Evolutionary conservation across 2,329 filamentous ascomycete species (phyloP), one percentile per base, ranked within the genome.

Genomic region (Juglanconis oblonga): DNA sequence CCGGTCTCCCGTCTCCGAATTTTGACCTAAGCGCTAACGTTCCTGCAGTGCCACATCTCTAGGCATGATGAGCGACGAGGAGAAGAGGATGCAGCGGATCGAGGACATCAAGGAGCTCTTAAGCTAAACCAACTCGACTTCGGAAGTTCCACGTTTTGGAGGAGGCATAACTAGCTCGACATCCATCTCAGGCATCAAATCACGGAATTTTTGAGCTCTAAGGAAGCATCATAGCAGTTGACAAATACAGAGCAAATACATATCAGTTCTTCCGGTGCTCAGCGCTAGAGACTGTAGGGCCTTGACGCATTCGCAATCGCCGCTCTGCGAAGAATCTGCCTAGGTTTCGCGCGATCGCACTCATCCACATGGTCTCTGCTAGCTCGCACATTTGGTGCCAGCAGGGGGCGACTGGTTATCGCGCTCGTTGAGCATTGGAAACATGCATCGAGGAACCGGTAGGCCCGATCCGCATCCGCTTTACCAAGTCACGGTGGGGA

Each of bases 101-200:
- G 94, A 97, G 73, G 95, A 99, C 75, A 92, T 98, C 66, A 94
- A 89, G 74, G 90, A 97, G 74, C 78, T 99, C 66, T 82, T 99
- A 52, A 92, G 89, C 68, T 85, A 73, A 60, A 14, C 8, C 33
- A 35, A 32, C 17, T 14, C 4, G 10, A 17, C 24, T 29, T 29
- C 9, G 14, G 38, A 13, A 42, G 7, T 10, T 7, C 38, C 38
- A 42, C n/a, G 36, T n/a, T 42, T 42, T 14, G 50, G 50, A 24
- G 24, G 32, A 55, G 40, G 17, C 24, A 14, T 9, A 17, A 40
- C 10, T 55, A 47, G 42, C 32, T 44, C 24, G 1, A 38, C 40
- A 42, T 17, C 8, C 10, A 33, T 56, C 17, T 13, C 7, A 13
- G 14, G 40, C 29, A 35, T 6, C 51, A n/a, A 9, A 11, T 53